Evolutionary conservation across 768 basidiomycete genomes (phyloP).

Genomic region (Psilocybe tampanensis): DNA sequence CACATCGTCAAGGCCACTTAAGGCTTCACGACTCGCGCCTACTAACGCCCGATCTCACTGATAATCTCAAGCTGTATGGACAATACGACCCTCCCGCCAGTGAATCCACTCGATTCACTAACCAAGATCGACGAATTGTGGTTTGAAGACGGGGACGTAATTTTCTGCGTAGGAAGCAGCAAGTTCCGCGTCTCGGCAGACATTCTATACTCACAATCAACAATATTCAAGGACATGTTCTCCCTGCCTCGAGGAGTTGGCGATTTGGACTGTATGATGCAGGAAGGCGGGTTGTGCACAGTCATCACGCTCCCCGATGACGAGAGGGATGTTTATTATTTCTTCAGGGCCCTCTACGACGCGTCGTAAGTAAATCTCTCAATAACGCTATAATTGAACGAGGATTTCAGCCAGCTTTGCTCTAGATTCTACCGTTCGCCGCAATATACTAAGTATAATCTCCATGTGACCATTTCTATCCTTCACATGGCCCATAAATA

Average conservation of each 20-base stretch:
- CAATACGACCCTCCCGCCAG: too few species aligned
- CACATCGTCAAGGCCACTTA: too few species aligned
- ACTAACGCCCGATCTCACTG: too few species aligned
- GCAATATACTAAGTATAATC: too few species aligned
- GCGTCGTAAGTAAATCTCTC: neutral
- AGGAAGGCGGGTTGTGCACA: too few species aligned
- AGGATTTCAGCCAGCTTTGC: too few species aligned
- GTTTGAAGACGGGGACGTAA: slow-evolving; percentile 1
- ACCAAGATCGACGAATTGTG: neutral
- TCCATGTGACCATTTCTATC: neutral
- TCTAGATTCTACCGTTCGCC: too few species aligned
- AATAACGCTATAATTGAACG: neutral
- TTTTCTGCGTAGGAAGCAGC: neutral
- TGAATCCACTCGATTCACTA: neutral
- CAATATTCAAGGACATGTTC: slow-evolving; percentile 2
- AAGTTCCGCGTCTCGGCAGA: neutral
- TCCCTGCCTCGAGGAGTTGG: too few species aligned
- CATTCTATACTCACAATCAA: neutral
- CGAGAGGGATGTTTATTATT: neutral
- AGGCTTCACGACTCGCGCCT: too few species aligned
- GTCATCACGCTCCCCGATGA: neutral
- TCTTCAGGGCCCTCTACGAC: neutral
- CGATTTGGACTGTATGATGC: too few species aligned
- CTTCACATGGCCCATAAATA: neutral
- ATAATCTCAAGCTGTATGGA: too few species aligned